Conservation (phyloP, 768 basidiomycete species). For the Tephrocybe sp. region DNA sequence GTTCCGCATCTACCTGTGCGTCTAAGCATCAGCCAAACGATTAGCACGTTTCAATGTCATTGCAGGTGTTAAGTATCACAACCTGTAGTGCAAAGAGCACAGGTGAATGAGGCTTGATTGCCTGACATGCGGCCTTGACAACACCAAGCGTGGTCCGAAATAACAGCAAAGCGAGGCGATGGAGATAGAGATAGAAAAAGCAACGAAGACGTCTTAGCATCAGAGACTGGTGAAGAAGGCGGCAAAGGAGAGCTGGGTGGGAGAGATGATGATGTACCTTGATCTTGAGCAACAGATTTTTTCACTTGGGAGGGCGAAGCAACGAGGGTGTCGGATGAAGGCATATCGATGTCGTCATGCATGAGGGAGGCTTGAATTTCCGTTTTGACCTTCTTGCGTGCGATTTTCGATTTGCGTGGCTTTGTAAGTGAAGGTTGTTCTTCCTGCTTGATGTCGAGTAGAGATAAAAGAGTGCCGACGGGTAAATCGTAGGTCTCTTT, state of each 20-base stretch:
- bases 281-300: not conserved
- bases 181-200: not conserved
- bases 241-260: slow-evolving; percentile 11
- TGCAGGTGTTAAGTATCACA: not conserved
- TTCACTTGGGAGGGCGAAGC: slow-evolving; percentile 1
- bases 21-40: not conserved
- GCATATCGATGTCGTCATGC: not conserved
- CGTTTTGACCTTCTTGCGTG: not conserved
- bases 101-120: slow-evolving; percentile 2
- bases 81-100: slow-evolving; percentile 12
- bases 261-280: not conserved
- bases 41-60: not conserved
- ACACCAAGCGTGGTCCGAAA: slow-evolving; percentile 1
- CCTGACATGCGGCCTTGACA: not conserved
- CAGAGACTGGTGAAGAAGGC: not conserved
- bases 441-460: slow-evolving; percentile 18
- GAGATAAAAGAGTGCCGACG: slow-evolving; percentile 25
- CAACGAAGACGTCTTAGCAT: not conserved
- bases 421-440: not conserved
- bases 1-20: not conserved
- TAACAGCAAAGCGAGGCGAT: not conserved
- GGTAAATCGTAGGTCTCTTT: slow-evolving; percentile 36
- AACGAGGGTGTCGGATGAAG: slow-evolving; percentile 12
- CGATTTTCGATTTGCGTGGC: not conserved
- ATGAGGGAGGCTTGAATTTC: not conserved